Percentiles rank a stretch among this genome's conserved stretches.
These are phyloP conservation scores for Rugosomyces carneus DNA, from an alignment of 1,284 basidiomycete genomes.

Conservation along the genomic window DNA sequence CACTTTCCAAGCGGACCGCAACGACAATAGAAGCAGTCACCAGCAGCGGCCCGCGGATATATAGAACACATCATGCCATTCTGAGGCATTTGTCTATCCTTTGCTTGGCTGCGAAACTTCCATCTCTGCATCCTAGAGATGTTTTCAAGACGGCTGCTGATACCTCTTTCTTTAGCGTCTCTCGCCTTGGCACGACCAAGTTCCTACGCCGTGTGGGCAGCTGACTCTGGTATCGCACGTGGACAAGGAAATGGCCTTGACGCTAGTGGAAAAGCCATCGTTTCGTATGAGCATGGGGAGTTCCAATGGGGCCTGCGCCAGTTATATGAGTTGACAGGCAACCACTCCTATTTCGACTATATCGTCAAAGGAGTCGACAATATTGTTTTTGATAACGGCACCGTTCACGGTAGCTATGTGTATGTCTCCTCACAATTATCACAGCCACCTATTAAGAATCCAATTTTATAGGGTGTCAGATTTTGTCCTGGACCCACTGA, in stretches of 20 bases:
- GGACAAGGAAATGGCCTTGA: conserved; percentile 38
- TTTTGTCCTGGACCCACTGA: no score
- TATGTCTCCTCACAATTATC: conserved; percentile 12
- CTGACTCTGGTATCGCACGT: conserved; percentile 37
- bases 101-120: background rate
- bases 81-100: background rate
- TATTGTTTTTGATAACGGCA: conserved; percentile 33
- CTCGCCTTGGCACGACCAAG: conserved; percentile 20
- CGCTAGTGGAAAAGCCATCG: conserved; percentile 25
- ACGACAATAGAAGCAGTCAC: no score
- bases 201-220: conserved; percentile 39
- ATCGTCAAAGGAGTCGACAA: conserved; percentile 32
- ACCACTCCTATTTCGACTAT: conserved; percentile 36
- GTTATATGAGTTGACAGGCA: conserved; percentile 34
- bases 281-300: conserved; percentile 40
- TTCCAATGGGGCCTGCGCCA: conserved; percentile 34
- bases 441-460: background rate
- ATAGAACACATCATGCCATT: no score
- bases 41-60: no score
- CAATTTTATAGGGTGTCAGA: conserved; percentile 21
- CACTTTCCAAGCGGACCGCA: no score
- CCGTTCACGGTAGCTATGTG: conserved; percentile 32
- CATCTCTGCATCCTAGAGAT: background rate
- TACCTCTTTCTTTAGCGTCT: conserved; percentile 4
- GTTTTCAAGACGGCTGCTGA: background rate